Evolutionary conservation across 164 flowering plant genomes (phyloP).

Genomic region (Chloranthus sessilifolius): DNA sequence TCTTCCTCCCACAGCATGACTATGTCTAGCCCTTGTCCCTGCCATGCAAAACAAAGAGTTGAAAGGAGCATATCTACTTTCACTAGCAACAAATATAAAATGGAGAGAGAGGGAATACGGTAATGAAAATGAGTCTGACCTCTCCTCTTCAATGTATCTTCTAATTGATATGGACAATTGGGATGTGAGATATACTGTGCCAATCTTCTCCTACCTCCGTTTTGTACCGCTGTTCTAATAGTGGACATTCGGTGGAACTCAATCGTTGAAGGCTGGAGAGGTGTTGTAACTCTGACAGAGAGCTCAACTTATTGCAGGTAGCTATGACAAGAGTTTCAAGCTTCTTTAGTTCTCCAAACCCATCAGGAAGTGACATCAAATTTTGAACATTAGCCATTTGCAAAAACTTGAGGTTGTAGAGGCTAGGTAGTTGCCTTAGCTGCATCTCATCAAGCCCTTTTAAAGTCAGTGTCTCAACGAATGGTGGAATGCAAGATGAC

Average conservation of each 20-base stretch:
- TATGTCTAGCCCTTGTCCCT: too few relatives aligned
- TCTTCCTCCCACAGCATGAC: too few relatives aligned
- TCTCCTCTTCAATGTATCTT: too few relatives aligned
- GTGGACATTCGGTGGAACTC: neutral
- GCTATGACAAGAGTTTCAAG: neutral
- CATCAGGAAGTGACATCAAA: neutral
- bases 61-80: too few relatives aligned
- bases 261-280: neutral
- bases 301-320: neutral
- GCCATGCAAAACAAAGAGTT: too few relatives aligned
- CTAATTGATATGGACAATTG: too few relatives aligned
- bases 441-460: neutral
- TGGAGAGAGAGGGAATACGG: too few relatives aligned
- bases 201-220: neutral
- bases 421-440: neutral
- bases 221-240: neutral
- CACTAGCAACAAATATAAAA: too few relatives aligned
- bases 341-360: neutral
- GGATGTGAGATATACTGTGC: too few relatives aligned
- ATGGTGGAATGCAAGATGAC: neutral
- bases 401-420: neutral
- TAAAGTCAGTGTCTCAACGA: neutral
- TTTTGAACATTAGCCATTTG: accelerated
- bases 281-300: neutral
- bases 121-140: too few relatives aligned